These are phyloP conservation scores for Cucurbita moschata DNA, from an alignment of 306 rosid genomes.

Conservation along the genomic window DNA sequence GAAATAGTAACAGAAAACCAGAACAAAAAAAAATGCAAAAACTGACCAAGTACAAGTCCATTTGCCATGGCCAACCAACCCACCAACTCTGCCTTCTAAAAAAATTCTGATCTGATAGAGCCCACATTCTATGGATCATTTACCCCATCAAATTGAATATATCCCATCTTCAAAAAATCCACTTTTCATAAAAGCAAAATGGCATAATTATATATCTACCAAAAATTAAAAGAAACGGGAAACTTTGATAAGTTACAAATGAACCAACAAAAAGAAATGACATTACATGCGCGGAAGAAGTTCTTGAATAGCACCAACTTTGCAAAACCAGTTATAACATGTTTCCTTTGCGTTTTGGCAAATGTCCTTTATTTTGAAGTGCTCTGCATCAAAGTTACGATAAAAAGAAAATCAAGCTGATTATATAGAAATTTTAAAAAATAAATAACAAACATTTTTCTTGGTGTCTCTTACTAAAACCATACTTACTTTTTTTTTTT, in stretches of 20 bases:
- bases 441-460: not conserved
- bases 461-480: not conserved
- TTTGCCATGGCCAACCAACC: not conserved
- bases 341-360: slow-evolving; percentile 86
- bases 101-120: not conserved
- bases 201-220: not conserved
- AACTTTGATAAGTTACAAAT: not conserved
- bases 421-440: not conserved
- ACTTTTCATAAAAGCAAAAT: not conserved
- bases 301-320: slow-evolving; percentile 85
- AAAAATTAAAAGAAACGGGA: not conserved
- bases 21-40: not conserved
- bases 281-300: slow-evolving; percentile 97
- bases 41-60: slow-evolving; percentile 1
- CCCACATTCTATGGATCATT: not conserved
- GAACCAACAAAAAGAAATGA: slow-evolving; percentile 3
- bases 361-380: slow-evolving; percentile 41
- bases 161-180: not conserved
- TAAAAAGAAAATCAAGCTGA: not conserved
- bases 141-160: not conserved
- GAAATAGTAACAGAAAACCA: not conserved
- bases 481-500: not conserved
- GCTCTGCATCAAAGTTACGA: slow-evolving; percentile 36
- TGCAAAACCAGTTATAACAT: slow-evolving; percentile 86
- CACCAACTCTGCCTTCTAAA: not conserved